Evolutionary conservation across 345 rosid genomes (phyloP).

Genomic region (Brassica incana): DNA sequence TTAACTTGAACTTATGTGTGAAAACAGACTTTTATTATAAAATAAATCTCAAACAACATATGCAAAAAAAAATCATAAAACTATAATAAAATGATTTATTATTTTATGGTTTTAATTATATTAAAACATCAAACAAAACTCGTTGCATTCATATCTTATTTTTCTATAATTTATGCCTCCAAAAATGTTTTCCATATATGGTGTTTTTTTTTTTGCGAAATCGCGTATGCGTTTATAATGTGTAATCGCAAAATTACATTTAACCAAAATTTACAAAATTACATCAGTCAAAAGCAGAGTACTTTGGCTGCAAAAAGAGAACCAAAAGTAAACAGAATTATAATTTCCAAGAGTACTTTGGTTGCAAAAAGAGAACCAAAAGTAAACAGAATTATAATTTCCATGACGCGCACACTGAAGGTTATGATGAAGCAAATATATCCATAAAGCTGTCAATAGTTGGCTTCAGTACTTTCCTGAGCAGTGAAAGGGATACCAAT

Average conservation of each 20-base stretch:
- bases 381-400: not conserved
- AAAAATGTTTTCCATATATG: not conserved
- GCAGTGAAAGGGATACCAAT: too few species aligned
- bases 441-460: too few species aligned
- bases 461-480: too few species aligned
- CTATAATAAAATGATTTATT: too few species aligned
- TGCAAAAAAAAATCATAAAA: too few species aligned
- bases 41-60: too few species aligned
- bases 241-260: not conserved
- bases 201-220: not conserved
- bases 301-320: not conserved
- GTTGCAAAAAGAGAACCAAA: not conserved
- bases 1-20: too few species aligned
- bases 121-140: not conserved
- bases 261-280: not conserved
- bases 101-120: too few species aligned
- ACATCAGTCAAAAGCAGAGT: not conserved
- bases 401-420: not conserved
- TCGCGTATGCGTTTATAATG: not conserved
- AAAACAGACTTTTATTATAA: too few species aligned
- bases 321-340: not conserved
- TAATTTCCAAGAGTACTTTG: not conserved
- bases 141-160: too few species aligned
- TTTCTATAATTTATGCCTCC: not conserved
- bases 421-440: not conserved